Base-by-base conservation (phyloP, 495 filamentous ascomycete species). In the Aspergillus avenaceus region DNA sequence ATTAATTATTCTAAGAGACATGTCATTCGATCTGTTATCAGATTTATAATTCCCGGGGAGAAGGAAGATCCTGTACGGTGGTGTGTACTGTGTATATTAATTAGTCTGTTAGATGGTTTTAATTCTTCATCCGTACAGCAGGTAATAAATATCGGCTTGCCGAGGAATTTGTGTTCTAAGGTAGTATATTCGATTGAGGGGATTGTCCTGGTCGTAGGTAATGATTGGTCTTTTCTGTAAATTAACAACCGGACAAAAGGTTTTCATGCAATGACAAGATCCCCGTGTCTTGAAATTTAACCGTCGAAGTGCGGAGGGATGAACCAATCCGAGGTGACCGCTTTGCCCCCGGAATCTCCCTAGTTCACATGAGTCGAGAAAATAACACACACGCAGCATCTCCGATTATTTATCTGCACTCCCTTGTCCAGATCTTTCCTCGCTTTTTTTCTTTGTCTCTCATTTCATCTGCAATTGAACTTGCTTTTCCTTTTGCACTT, bases 361-460 rank as follows among this genome's bases (percentile, higher is more conserved):
- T 54, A 46, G 66, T 59, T 67, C 65, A 63, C 65, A 66, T 71
- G 69, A 71, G 66, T 68, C 64, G 66, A 52, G 40, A 52, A 74
- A 75, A 52, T 63, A 67, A 58, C 54, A 52, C 47, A 52, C 52
- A 55, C 50, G 56, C 53, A 65, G 51, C 53, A 61, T 60, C 64
- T 67, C 67, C 63, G 65, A 64, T 42, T 61, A 61, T 64, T 64
- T 57, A 54, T 58, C 55, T 45, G 43, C 43, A 27, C 43, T 25
- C 54, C 23, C 40, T 52, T 52, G 45, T 46, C 45, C 53, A 32
- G 42, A 25, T 36, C 55, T 51, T 41, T 26, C 38, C 26, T 54
- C 59, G 57, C 56, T 57, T 38, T 49, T 26, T 41, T 46, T 42
- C 60, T 44, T 51, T 52, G 52, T 50, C 50, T 49, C 50, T 49